Percentiles rank a stretch among this genome's conserved stretches.
These are phyloP conservation scores for Trichoderma pleuroti DNA, from an alignment of 2,329 filamentous ascomycete genomes.

Conservation along the genomic window DNA sequence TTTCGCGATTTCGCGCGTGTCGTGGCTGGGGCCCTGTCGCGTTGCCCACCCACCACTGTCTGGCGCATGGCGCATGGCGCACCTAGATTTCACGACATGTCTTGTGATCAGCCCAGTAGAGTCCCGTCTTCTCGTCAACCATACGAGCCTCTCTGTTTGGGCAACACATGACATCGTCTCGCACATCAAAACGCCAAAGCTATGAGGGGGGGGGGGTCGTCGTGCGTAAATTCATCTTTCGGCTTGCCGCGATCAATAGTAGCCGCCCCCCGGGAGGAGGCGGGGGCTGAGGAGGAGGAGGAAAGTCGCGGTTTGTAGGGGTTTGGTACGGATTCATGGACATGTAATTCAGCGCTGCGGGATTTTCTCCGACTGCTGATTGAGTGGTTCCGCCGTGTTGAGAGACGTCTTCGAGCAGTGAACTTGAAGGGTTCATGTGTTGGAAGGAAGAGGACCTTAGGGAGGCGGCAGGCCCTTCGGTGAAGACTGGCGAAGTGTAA, in stretches of 20 bases:
- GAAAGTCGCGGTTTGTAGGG: slow-evolving; percentile 11
- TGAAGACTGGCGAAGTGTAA: slow-evolving; percentile 14
- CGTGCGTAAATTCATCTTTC: neutral
- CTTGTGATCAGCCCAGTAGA: neutral
- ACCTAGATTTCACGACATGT: neutral
- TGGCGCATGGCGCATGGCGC: neutral
- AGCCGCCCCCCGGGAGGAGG: neutral
- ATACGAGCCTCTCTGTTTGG: neutral
- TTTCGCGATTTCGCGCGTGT: neutral
- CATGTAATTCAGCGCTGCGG: slow-evolving; percentile 13
- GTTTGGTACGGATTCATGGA: slow-evolving; percentile 17
- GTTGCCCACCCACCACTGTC: neutral
- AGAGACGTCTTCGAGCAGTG: slow-evolving; percentile 12
- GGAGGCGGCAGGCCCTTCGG: slow-evolving; percentile 6
- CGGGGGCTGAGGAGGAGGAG: neutral
- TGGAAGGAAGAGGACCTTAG: neutral
- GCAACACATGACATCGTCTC: neutral
- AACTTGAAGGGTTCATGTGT: neutral
- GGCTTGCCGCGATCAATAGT: slow-evolving; percentile 9
- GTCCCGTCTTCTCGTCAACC: neutral
- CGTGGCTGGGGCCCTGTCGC: neutral
- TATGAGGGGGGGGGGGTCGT: neutral
- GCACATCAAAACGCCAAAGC: neutral
- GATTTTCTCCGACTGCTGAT: slow-evolving; percentile 1
- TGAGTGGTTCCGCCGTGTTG: slow-evolving; percentile 12